phyloP scores from a whole-genome alignment of 108 stramenopile genomes.

The Ochromonas danica region DNA sequence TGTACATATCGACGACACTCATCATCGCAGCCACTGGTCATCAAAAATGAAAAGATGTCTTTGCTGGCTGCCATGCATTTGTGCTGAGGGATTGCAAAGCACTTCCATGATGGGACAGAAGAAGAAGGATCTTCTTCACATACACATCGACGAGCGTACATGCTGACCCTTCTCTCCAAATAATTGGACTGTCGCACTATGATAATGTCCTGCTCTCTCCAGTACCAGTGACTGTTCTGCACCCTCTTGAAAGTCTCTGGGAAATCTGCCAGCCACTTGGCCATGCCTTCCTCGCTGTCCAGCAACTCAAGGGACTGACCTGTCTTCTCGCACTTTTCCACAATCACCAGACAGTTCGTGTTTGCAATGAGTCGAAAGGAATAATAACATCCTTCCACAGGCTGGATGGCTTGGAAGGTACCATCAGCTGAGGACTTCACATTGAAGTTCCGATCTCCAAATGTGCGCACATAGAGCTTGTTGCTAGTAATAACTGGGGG shows the following conservation, averaged over 20 bases:
- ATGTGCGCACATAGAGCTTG: slow-evolving; percentile 14
- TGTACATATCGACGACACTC: slow-evolving; percentile 10
- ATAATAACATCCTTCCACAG: slow-evolving; percentile 16
- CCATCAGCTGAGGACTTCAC: slow-evolving; percentile 13
- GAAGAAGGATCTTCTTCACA: slow-evolving; percentile 32
- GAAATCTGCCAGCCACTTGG: slow-evolving; percentile 39
- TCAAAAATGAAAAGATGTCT: slow-evolving; percentile 17
- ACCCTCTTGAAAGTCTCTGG: slow-evolving; percentile 47
- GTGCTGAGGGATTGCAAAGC: slow-evolving; percentile 13
- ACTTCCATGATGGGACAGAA: slow-evolving; percentile 34
- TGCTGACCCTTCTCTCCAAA: slow-evolving; percentile 41
- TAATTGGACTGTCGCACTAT: slow-evolving; percentile 46
- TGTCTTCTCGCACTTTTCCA: slow-evolving; percentile 34
- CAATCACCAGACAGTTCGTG: slow-evolving; percentile 35
- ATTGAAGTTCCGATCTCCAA: slow-evolving; percentile 15
- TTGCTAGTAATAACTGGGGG: slow-evolving; percentile 42
- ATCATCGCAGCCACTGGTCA: slow-evolving; percentile 13
- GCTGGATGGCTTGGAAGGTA: slow-evolving; percentile 13
- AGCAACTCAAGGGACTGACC: slow-evolving; percentile 53
- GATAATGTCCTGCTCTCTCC: slow-evolving; percentile 39
- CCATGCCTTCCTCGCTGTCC: slow-evolving; percentile 44
- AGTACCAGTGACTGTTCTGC: slow-evolving; percentile 59
- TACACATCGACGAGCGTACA: slow-evolving; percentile 30
- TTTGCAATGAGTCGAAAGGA: slow-evolving; percentile 15
- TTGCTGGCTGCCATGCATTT: slow-evolving; percentile 14